Evolutionary conservation across 2,329 filamentous ascomycete genomes (phyloP), one percentile per base, ranked within the genome.

Genomic region (Aurifilum marmelostoma): DNA sequence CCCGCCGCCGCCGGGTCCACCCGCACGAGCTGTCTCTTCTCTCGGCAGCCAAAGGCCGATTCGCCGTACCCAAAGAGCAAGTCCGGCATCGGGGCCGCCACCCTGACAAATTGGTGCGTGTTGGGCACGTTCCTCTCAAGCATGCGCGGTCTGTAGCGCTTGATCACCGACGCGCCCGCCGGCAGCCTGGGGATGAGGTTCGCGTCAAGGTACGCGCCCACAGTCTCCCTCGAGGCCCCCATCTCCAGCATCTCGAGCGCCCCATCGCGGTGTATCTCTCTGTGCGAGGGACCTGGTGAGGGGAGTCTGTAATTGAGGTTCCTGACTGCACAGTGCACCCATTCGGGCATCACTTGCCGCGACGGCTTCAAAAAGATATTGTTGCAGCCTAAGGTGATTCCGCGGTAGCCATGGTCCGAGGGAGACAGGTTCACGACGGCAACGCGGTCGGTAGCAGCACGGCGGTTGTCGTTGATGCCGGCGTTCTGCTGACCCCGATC

Each of bases 21-120:
- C 56, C 67, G 73, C 50, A 66, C 60, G 64, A 76, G 70, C 71
- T 75, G 71, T 21, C 63, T 24, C 67, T 74, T 71, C 27, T 75
- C 71, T 6, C 21, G 47, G 21, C 5, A n/a, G 21, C 3, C n/a
- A 12, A 52, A 76, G 66, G 71, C 73, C 54, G 43, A 47, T 60
- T 63, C 24, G 9, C 65, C 69, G 64, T 75, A 75, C 59, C 73
- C 70, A 61, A 73, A 75, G 41, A 75, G 69, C 54, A 74, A 69
- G 70, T 75, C 71, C 63, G 73, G 74, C 18, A 73, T 68, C 7
- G 72, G 72, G 34, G 60, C 73, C 67, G 72, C 73, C 43, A 75
- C 67, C 63, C 71, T 73, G 27, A 73, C 62, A 54, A 66, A 71
- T 12, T 72, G 71, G 67, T 63, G 71, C 18, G 70, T 14, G 68